phyloP scores from a whole-genome alignment of 495 filamentous ascomycete species.

The Chaetomium tenue region DNA sequence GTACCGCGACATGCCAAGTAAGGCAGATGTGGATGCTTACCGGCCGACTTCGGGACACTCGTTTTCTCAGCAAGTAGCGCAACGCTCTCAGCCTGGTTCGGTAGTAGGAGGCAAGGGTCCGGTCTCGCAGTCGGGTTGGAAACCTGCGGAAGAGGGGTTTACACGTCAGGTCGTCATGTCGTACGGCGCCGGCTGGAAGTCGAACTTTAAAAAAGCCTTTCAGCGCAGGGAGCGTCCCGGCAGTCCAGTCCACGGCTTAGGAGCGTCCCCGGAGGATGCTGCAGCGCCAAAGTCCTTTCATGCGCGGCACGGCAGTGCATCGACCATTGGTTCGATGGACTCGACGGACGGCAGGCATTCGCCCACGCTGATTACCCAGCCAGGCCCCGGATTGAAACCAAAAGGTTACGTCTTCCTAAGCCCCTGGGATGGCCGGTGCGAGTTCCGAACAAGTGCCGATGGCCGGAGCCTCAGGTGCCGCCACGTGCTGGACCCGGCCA shows the following conservation, averaged over 20 bases:
- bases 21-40: conserved; percentile 35
- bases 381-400: conserved; percentile 46
- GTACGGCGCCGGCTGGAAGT: conserved; percentile 46
- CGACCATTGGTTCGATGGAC: conserved; percentile 40
- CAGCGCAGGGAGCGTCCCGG: conserved; percentile 31
- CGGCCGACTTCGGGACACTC: conserved; percentile 36
- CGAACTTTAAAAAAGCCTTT: conserved; percentile 44
- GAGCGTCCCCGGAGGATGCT: conserved; percentile 23
- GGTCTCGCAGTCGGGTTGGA: background rate
- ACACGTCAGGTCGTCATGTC: conserved; percentile 52
- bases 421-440: conserved; percentile 84
- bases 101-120: conserved; percentile 5
- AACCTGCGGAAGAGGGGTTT: conserved; percentile 39
- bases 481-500: conserved; percentile 55
- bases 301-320: conserved; percentile 36
- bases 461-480: conserved; percentile 76
- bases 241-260: conserved; percentile 25
- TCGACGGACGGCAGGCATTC: conserved; percentile 34
- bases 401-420: conserved; percentile 66
- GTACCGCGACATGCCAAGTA: conserved; percentile 46
- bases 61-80: conserved; percentile 25
- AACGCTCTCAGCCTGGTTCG: conserved; percentile 11
- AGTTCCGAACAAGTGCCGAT: conserved; percentile 71
- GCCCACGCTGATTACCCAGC: conserved; percentile 40
- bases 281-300: conserved; percentile 29